A percentile compares a stretch with the other conserved stretches of the same genome.
phyloP scores from a whole-genome alignment of 192 early-diverging fungal species.

The Phlyctochytrium arcticum region DNA sequence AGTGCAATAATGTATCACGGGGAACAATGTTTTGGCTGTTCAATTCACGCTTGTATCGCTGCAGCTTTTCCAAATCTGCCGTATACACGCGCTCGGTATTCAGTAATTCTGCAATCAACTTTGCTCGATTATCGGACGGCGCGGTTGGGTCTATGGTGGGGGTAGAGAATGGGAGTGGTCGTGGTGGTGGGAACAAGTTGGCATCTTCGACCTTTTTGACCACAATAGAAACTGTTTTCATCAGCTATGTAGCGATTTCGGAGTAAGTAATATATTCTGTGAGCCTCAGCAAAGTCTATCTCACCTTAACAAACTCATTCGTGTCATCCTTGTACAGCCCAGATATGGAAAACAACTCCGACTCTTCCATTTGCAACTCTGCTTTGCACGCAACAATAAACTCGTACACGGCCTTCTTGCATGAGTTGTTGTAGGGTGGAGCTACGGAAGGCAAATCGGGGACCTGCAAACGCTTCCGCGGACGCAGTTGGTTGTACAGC shows the following conservation, averaged over 20 bases:
- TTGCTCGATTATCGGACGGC: constrained; percentile 85
- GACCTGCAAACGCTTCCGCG: constrained; percentile 24
- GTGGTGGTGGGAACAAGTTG: constrained; percentile 53
- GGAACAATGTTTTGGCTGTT: constrained; percentile 59
- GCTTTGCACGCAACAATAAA: constrained; percentile 85
- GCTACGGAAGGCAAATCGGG: constrained; percentile 33
- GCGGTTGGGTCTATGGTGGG: constrained; percentile 12
- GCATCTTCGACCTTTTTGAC: constrained; percentile 71
- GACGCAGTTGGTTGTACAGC: constrained; percentile 42
- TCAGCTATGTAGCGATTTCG: background rate
- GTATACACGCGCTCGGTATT: constrained; percentile 93
- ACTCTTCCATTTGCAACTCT: constrained; percentile 60
- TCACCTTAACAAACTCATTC: constrained; percentile 92
- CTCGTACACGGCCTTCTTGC: constrained; percentile 79
- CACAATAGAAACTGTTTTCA: constrained; percentile 78
- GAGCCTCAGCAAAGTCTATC: background rate
- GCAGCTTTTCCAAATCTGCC: constrained; percentile 72
- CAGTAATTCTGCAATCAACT: constrained; percentile 81
- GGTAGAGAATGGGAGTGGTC: constrained; percentile 38
- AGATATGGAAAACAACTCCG: constrained; percentile 79
- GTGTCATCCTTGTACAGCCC: constrained; percentile 93
- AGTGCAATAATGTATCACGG: constrained; percentile 70
- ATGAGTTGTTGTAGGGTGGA: constrained; percentile 49
- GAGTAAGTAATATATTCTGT: background rate
- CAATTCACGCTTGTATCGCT: constrained; percentile 37